Evolutionary conservation across 73 alveolate genomes (phyloP).

Genomic region (Tetrahymena elliotti): DNA sequence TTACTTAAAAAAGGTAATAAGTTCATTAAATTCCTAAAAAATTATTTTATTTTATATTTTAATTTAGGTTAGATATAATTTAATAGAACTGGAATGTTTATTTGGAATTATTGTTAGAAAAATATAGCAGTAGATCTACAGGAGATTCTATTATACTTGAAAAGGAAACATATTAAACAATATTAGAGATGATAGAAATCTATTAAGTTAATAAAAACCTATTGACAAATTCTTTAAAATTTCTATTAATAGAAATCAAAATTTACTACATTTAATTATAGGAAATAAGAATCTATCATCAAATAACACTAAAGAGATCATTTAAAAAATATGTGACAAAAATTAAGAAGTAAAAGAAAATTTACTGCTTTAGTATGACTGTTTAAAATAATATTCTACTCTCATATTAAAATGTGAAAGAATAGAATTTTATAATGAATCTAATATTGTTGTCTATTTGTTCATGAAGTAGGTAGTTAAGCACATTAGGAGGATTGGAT

Average conservation of each 20-base stretch:
- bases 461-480: neutral
- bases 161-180: neutral
- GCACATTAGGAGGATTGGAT: neutral
- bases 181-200: neutral
- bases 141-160: neutral
- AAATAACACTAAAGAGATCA: neutral
- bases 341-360: neutral
- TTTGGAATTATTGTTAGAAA: neutral
- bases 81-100: neutral
- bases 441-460: neutral
- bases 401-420: too few species aligned
- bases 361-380: neutral
- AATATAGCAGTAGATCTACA: neutral
- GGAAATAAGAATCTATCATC: neutral
- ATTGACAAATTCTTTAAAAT: neutral
- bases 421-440: neutral
- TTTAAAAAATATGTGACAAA: neutral
- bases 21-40: neutral
- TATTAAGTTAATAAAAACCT: neutral
- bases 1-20: neutral
- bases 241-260: neutral
- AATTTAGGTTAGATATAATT: neutral
- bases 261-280: neutral
- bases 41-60: neutral
- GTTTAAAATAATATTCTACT: neutral